These are phyloP conservation scores for Turritis glabra DNA, from an alignment of 345 rosid genomes.

Conservation along the genomic window DNA sequence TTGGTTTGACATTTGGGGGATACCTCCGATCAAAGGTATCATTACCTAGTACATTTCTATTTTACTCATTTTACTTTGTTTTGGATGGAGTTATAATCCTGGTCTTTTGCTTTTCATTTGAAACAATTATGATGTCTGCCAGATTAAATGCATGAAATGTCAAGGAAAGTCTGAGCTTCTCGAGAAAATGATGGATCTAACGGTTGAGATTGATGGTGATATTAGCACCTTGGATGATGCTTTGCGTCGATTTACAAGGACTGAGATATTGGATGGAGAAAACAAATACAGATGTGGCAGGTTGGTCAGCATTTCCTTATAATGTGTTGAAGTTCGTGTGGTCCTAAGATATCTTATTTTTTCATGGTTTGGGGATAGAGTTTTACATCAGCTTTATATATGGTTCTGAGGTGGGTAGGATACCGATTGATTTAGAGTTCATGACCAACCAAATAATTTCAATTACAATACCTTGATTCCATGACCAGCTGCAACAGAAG, in stretches of 20 bases:
- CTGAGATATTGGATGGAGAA: slow-evolving; percentile 94
- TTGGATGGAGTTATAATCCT: slow-evolving; percentile 18
- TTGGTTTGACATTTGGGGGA: slow-evolving; percentile 94
- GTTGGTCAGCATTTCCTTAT: slow-evolving; percentile 45
- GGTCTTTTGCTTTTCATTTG: slow-evolving; percentile 3
- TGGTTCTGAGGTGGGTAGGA: neutral
- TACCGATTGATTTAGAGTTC: slow-evolving; percentile 1
- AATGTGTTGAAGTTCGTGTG: neutral
- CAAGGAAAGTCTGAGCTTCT: slow-evolving; percentile 74
- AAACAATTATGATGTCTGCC: slow-evolving; percentile 18
- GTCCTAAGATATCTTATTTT: neutral
- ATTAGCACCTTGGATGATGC: slow-evolving; percentile 90
- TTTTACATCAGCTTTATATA: neutral
- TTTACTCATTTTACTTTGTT: neutral
- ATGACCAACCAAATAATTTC: neutral
- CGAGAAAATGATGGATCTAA: slow-evolving; percentile 97
- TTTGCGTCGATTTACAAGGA: slow-evolving; percentile 71
- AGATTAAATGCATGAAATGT: slow-evolving; percentile 94
- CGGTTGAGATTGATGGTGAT: slow-evolving; percentile 95
- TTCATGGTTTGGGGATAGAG: slow-evolving; percentile 13
- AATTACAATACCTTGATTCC: slow-evolving; percentile 6
- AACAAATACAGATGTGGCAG: slow-evolving; percentile 92
- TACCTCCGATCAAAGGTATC: slow-evolving; percentile 91
- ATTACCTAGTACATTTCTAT: neutral
- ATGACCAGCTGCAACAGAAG: neutral